phyloP scores from a whole-genome alignment of 208 protist genomes.

The Lotmaria passim region DNA sequence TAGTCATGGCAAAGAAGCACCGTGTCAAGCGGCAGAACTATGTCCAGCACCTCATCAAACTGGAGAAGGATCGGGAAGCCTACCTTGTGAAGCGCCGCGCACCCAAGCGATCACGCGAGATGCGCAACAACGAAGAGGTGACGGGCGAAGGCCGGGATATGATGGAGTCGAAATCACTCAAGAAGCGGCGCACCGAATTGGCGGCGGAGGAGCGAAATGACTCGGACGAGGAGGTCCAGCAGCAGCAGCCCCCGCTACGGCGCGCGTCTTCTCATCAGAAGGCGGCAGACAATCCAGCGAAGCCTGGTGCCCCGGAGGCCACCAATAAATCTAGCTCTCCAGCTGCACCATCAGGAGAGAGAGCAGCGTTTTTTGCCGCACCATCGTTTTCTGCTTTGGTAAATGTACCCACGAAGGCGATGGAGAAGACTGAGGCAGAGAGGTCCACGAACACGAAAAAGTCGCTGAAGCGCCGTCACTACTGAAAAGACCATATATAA shows the following conservation, averaged over 20 bases:
- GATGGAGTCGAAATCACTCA: conserved; percentile 19
- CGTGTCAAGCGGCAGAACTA: conserved; percentile 88
- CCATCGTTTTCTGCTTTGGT: conserved; percentile 19
- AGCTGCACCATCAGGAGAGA: not conserved
- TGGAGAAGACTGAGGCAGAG: not conserved
- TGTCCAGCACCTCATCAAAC: conserved; percentile 65
- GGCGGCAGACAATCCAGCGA: no score
- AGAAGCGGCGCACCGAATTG: conserved; percentile 39
- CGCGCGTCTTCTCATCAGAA: no score
- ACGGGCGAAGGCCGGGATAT: conserved; percentile 22
- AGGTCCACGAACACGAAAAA: conserved; percentile 16
- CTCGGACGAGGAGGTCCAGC: conserved; percentile 18
- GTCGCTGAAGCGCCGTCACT: conserved; percentile 24
- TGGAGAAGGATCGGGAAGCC: conserved; percentile 76
- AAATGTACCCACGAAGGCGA: conserved; percentile 1
- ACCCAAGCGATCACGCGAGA: conserved; percentile 67
- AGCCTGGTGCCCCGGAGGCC: not conserved
- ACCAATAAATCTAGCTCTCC: not conserved
- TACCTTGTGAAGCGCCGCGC: conserved; percentile 77
- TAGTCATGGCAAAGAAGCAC: conserved; percentile 87
- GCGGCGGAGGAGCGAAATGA: conserved; percentile 1
- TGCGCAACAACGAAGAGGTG: conserved; percentile 50
- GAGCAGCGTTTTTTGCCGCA: conserved; percentile 13
- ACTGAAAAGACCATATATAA: not conserved
- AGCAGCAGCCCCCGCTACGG: not conserved